phyloP scores from a whole-genome alignment of 164 flowering plant species.

The Aristolochia contorta region DNA sequence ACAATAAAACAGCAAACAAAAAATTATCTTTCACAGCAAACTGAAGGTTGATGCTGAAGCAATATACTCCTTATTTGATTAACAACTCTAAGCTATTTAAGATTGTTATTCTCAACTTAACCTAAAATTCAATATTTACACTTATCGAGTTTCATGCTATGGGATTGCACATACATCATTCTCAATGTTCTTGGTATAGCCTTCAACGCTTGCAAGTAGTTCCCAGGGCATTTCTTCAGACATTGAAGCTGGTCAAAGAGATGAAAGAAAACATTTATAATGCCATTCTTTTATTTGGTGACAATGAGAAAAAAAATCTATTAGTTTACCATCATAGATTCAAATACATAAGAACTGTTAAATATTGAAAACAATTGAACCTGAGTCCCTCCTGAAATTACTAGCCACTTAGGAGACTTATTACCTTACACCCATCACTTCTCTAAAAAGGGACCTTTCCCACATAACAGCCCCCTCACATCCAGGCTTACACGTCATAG shows the following conservation, averaged over 20 bases:
- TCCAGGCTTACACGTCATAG: too few relatives aligned
- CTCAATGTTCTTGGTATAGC: constrained; percentile 91
- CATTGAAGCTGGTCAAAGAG: constrained; percentile 54
- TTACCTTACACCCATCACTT: too few relatives aligned
- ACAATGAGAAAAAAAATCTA: not conserved
- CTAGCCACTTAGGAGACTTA: too few relatives aligned
- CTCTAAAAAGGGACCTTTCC: too few relatives aligned
- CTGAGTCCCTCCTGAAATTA: too few relatives aligned
- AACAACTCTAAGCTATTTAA: too few relatives aligned
- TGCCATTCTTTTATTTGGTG: not conserved
- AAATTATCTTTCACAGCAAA: not conserved
- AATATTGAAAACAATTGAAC: too few relatives aligned
- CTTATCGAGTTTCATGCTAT: not conserved
- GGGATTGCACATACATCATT: constrained; percentile 68
- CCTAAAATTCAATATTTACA: not conserved
- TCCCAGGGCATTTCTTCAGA: constrained; percentile 78
- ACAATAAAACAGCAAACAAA: not conserved
- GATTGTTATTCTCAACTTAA: too few relatives aligned
- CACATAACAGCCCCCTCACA: too few relatives aligned
- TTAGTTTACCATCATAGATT: not conserved
- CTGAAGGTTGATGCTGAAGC: too few relatives aligned
- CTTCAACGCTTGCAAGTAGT: constrained; percentile 76
- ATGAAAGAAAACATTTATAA: not conserved
- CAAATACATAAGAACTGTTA: too few relatives aligned
- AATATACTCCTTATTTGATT: not conserved